Base-by-base conservation (phyloP, 139 green algal genomes). In the Diplosphaera chodatii region DNA sequence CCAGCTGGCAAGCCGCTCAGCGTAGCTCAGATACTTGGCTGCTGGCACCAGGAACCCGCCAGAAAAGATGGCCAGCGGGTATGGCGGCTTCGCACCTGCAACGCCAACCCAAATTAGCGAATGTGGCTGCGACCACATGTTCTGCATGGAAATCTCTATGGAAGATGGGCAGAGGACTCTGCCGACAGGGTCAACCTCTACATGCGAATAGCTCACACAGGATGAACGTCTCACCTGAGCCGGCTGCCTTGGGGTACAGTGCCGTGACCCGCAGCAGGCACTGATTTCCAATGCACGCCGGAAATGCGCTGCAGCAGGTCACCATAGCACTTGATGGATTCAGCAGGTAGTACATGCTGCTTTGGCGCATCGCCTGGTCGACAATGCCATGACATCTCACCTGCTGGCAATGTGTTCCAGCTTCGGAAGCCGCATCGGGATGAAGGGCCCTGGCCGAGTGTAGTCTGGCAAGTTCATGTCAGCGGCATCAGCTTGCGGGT, bases 1-100 rank as follows among this genome's bases (percentile, higher is more conserved):
- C 80, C 81, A 89, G 31, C 34, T 73, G 37, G 85, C 85, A 27
- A 90, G 76, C 5, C 83, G 80, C 41, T 79, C 67, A 0, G 83
- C 83, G 32, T 88, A 84, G 55, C 88, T 90, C 1, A 64, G 29
- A 71, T 97, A 97, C 66, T 78, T 70, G 3, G 89, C 85, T 25
- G 72, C 67, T 20, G 73, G 72, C 15, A 97, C 71, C 20, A 96
- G 82, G 72, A 97, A 98, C 16, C 93, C 93, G 8, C 82, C 69
- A 22, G 80, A 91, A 74, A 97, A 84, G 27, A 98, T 83, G 3
- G 87, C 90, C 62, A 98, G 72, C 3, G 93, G 93, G 72, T 90
- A 97, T 20, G 90, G 91, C 2, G 85, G 76, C 15, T 67, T 63
- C 55, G 84, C 70, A 0, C 80, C 83, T 74, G 40, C 40, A 48